phyloP scores from a whole-genome alignment of 352 stramenopile genomes.

The Globisporangium canariense region DNA sequence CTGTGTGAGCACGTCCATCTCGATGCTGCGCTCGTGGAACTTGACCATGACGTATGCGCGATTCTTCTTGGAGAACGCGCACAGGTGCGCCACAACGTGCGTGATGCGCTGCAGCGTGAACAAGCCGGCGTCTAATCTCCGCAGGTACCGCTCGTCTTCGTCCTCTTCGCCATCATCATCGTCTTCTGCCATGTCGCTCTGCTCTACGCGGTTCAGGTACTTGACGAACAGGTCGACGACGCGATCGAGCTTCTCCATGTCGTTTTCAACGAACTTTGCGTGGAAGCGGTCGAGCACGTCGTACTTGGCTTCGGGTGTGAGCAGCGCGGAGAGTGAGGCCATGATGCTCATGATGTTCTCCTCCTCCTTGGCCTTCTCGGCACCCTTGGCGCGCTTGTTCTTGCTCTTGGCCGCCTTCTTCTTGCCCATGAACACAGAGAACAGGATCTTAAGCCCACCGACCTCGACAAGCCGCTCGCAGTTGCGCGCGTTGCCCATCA shows the following conservation, averaged over 20 bases:
- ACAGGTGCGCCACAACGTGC: slow-evolving; percentile 63
- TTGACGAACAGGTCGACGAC: slow-evolving; percentile 74
- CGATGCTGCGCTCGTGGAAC: slow-evolving; percentile 68
- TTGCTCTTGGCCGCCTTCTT: slow-evolving; percentile 26
- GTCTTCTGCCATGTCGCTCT: slow-evolving; percentile 22
- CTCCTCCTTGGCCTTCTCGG: slow-evolving; percentile 39
- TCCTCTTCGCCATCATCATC: slow-evolving; percentile 34
- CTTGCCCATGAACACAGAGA: slow-evolving; percentile 76
- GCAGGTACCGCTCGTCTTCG: slow-evolving; percentile 55
- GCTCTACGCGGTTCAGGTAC: slow-evolving; percentile 55
- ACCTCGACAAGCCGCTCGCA: slow-evolving; percentile 72
- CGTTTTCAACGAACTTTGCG: slow-evolving; percentile 79
- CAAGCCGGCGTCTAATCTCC: slow-evolving; percentile 66
- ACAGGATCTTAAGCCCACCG: slow-evolving; percentile 56
- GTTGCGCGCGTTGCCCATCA: slow-evolving; percentile 55
- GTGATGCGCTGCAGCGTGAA: slow-evolving; percentile 73
- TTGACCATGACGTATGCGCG: slow-evolving; percentile 73
- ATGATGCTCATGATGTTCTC: slow-evolving; percentile 68
- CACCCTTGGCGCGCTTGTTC: slow-evolving; percentile 23
- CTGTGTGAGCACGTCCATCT: slow-evolving; percentile 34
- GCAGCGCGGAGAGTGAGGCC: slow-evolving; percentile 57
- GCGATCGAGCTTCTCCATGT: slow-evolving; percentile 81
- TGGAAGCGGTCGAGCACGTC: slow-evolving; percentile 68
- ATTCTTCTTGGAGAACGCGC: slow-evolving; percentile 56
- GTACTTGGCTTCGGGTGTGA: slow-evolving; percentile 38